Base-by-base conservation (phyloP, 352 stramenopile species). In the Thalassiosira hispida region DNA sequence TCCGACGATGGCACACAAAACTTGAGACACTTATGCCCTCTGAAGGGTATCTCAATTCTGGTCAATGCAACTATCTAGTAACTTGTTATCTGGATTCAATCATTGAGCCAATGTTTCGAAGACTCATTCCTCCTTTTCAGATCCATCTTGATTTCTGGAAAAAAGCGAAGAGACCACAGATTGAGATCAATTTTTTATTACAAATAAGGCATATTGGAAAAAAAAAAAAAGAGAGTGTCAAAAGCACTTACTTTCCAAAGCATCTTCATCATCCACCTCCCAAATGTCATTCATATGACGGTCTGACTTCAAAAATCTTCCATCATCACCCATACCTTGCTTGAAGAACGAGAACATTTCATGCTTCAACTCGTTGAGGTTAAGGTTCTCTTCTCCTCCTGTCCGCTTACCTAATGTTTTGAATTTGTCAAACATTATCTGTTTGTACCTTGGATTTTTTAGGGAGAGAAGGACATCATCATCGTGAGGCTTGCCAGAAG, bases 251-350 rank as follows among this genome's bases (percentile, higher is more conserved):
- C 51, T 59, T 16, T 18, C 12, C 22, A 59, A 22, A 0, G 51
- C 51, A 29, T 59, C 51, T n/a, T 59, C 51, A n/a, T 59, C 51
- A 23, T 20, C 25, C n/a, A 33, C 51, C 25, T 20, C 25, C 51
- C 51, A 59, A 11, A 20, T 40, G 22, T 59, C 51, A 40, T 40
- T 29, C 11, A 38, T 29, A 40, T 59, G 51, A 20, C 51, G 51
- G 16, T 59, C 51, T 40, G 51, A 59, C 23, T 33, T 59, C 23
- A 59, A 59, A 6, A 59, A 59, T 40, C 51, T 35, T 59, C 51
- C 51, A 59, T 59, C 23, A 20, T 59, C 29, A 16, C 51, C 51
- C 51, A 59, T 40, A 3, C 9, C 25, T 40, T 59, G 22, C 51
- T 59, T 59, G 14, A 59, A 59, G 23, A 40, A n/a, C 29, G 12